These are phyloP conservation scores for Alternaria triticina DNA, from an alignment of 2,329 filamentous ascomycete species.

Conservation along the genomic window DNA sequence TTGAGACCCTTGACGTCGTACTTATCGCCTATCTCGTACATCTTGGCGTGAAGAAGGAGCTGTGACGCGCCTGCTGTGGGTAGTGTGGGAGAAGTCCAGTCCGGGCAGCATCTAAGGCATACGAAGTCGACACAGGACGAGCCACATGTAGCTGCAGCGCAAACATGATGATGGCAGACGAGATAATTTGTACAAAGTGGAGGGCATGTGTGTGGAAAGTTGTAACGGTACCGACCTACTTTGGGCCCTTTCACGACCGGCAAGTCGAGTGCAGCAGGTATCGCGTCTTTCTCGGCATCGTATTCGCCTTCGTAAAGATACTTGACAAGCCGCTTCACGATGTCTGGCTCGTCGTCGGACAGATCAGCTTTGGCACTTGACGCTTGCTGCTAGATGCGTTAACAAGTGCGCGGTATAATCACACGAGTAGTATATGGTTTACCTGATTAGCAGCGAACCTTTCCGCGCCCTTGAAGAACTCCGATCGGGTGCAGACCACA, in stretches of 20 bases:
- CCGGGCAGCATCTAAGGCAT: not conserved
- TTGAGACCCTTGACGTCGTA: constrained; percentile 13
- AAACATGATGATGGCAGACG: not conserved
- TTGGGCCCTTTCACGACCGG: too few species aligned
- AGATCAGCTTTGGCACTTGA: constrained; percentile 9
- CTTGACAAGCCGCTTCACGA: constrained; percentile 16
- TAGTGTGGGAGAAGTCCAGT: not conserved
- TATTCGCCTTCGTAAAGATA: constrained; percentile 31
- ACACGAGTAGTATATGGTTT: too few species aligned
- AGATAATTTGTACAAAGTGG: not conserved
- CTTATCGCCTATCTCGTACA: constrained; percentile 18
- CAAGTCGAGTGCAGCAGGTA: not conserved
- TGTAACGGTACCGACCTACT: too few species aligned
- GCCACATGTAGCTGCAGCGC: fast-evolving
- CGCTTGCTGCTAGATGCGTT: constrained; percentile 3
- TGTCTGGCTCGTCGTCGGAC: constrained; percentile 15
- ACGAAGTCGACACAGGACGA: not conserved
- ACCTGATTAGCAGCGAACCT: not conserved
- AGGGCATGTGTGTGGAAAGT: not conserved
- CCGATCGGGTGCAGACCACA: constrained; percentile 3
- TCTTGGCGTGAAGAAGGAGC: not conserved
- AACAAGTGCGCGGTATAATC: too few species aligned
- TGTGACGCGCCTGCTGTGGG: not conserved
- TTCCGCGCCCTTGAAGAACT: not conserved
- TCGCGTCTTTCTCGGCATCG: not conserved